Conservation (phyloP, 768 basidiomycete species). For the Sarcomyxa edulis region DNA sequence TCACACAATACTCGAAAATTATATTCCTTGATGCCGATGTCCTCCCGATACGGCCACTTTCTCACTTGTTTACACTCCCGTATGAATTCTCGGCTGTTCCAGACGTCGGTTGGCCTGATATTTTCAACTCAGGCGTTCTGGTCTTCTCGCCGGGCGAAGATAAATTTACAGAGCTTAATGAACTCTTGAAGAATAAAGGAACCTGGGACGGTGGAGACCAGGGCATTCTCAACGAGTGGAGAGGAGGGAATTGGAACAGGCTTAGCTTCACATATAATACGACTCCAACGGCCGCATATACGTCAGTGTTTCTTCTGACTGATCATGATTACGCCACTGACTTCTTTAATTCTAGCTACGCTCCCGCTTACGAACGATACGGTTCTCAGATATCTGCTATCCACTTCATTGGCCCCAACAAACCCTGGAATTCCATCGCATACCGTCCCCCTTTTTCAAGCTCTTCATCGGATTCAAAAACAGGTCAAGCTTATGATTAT, state of each 20-base stretch:
- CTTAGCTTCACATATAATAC: slow-evolving; percentile 98
- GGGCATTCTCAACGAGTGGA: slow-evolving; percentile 95
- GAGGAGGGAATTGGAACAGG: slow-evolving; percentile 80
- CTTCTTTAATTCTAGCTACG: slow-evolving; percentile 58
- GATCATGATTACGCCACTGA: slow-evolving; percentile 18
- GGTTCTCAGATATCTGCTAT: slow-evolving; percentile 82
- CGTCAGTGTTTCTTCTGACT: slow-evolving; percentile 48
- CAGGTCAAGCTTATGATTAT: slow-evolving; percentile 65
- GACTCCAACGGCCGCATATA: slow-evolving; percentile 95
- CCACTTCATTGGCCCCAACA: slow-evolving; percentile 94
- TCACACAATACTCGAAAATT: slow-evolving; percentile 79
- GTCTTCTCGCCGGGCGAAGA: slow-evolving; percentile 78
- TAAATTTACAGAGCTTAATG: slow-evolving; percentile 72
- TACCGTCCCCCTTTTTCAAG: slow-evolving; percentile 52
- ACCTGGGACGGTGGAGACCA: slow-evolving; percentile 99
- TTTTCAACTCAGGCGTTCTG: slow-evolving; percentile 97
- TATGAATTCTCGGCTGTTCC: slow-evolving; percentile 90
- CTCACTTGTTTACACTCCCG: slow-evolving; percentile 83
- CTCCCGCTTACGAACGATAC: slow-evolving; percentile 93
- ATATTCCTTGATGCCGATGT: slow-evolving; percentile 93
- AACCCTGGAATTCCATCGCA: slow-evolving; percentile 83
- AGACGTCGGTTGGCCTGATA: slow-evolving; percentile 99
- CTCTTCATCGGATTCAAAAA: slow-evolving; percentile 19
- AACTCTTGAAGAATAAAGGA: slow-evolving; percentile 71
- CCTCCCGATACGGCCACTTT: slow-evolving; percentile 81